Percentiles rank a stretch among this genome's conserved stretches.
These are phyloP conservation scores for Fragaria iinumae DNA, from an alignment of 306 rosid species.

Conservation along the genomic window DNA sequence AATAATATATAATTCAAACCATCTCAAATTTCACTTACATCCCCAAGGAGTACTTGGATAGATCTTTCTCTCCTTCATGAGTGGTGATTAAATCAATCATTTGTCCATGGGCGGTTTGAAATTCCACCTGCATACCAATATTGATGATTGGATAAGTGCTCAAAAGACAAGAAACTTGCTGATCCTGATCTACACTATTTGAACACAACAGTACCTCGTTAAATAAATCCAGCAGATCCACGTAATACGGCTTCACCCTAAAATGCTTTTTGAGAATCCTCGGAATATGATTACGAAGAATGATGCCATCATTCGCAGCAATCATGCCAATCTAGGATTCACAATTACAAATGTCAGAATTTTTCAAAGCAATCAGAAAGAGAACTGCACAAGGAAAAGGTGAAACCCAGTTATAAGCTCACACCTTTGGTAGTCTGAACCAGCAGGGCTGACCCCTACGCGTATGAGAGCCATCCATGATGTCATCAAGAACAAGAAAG, in stretches of 20 bases:
- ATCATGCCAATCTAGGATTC: conserved; percentile 70
- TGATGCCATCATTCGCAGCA: conserved; percentile 79
- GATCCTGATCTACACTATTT: conserved; percentile 2
- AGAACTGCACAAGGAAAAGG: conserved; percentile 4
- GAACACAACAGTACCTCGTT: conserved; percentile 59
- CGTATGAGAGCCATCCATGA: conserved; percentile 51
- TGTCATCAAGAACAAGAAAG: conserved; percentile 51
- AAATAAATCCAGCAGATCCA: conserved; percentile 81
- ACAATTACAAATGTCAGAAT: neutral
- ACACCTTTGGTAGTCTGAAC: conserved; percentile 54
- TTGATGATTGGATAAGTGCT: neutral
- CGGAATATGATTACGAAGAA: conserved; percentile 71
- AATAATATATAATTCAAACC: neutral
- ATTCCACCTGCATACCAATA: conserved; percentile 63
- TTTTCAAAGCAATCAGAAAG: conserved; percentile 1
- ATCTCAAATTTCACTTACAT: conserved; percentile 53
- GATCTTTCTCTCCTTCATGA: conserved; percentile 85
- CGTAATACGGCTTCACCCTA: conserved; percentile 71
- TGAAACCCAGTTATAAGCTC: neutral
- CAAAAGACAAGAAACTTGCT: neutral
- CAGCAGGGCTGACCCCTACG: conserved; percentile 56
- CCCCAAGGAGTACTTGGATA: conserved; percentile 71
- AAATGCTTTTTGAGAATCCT: conserved; percentile 82
- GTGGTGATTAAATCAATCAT: conserved; percentile 95
- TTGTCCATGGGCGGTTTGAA: conserved; percentile 96